Evolutionary conservation across 345 rosid species (phyloP).

Genomic region (Linum usitatissimum): DNA sequence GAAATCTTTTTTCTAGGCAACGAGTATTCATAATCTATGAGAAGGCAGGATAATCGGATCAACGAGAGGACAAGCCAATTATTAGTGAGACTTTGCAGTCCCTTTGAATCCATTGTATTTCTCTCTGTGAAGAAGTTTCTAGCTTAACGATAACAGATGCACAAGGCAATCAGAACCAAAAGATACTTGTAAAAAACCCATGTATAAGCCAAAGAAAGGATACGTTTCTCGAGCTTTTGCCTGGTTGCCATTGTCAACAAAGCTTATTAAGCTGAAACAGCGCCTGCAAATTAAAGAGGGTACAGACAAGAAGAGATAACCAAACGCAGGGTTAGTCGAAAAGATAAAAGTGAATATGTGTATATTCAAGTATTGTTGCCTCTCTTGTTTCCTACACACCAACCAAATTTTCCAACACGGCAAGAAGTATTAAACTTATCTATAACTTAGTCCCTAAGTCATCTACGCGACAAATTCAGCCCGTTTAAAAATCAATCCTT

Average conservation of each 20-base stretch:
- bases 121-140: background rate
- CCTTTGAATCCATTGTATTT: background rate
- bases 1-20: too few relatives aligned
- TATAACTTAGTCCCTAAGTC: background rate
- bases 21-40: too few relatives aligned
- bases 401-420: background rate
- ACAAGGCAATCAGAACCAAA: background rate
- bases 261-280: conserved; percentile 10
- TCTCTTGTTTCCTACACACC: conserved; percentile 6
- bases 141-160: background rate
- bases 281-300: background rate
- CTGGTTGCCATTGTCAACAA: conserved; percentile 26
- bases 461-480: background rate
- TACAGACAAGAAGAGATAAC: background rate
- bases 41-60: background rate
- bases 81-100: background rate
- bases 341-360: conserved; percentile 2
- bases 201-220: background rate
- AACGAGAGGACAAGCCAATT: background rate
- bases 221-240: conserved; percentile 19
- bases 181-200: background rate
- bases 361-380: background rate
- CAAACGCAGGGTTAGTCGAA: background rate
- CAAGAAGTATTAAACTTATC: background rate
- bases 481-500: background rate